phyloP scores from a whole-genome alignment of 1,139 yeast species.

The Debaryomyces coudertii region DNA sequence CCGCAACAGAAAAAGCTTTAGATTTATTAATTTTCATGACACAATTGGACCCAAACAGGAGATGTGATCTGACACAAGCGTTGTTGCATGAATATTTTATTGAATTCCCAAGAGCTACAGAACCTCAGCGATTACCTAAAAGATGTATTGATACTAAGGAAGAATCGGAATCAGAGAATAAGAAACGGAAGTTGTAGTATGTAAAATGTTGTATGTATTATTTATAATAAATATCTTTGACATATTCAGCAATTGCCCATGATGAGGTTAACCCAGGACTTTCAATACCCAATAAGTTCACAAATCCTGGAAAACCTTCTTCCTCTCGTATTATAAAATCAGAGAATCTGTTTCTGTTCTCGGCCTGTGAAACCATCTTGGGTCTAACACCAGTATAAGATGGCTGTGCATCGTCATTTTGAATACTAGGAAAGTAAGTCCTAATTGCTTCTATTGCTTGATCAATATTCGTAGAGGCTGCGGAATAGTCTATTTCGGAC shows the following conservation, averaged over 20 bases:
- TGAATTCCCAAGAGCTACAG: slow-evolving; percentile 78
- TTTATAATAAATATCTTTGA: slow-evolving; percentile 43
- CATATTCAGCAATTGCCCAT: slow-evolving; percentile 80
- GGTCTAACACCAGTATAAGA: slow-evolving; percentile 86
- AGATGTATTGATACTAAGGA: slow-evolving; percentile 32
- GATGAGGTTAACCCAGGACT: slow-evolving; percentile 87
- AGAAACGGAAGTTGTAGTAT: slow-evolving; percentile 15
- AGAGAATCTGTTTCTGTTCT: slow-evolving; percentile 49
- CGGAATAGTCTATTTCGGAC: slow-evolving; percentile 49
- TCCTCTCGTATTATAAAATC: slow-evolving; percentile 73
- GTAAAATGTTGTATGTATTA: slow-evolving; percentile 12
- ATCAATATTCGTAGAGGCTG: slow-evolving; percentile 49
- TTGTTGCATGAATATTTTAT: slow-evolving; percentile 68
- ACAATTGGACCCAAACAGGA: slow-evolving; percentile 72
- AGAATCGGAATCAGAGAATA: slow-evolving; percentile 15
- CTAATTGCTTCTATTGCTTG: slow-evolving; percentile 62
- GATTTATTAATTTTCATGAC: slow-evolving; percentile 77
- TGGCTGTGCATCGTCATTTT: slow-evolving; percentile 56
- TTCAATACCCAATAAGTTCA: slow-evolving; percentile 81
- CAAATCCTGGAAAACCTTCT: slow-evolving; percentile 73
- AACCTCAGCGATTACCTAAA: slow-evolving; percentile 68
- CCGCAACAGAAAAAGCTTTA: slow-evolving; percentile 87
- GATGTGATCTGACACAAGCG: slow-evolving; percentile 71
- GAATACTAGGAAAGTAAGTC: slow-evolving; percentile 64
- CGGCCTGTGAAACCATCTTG: slow-evolving; percentile 55